Conservation (phyloP, 2,329 filamentous ascomycete species). For the Fusarium dimerum region DNA sequence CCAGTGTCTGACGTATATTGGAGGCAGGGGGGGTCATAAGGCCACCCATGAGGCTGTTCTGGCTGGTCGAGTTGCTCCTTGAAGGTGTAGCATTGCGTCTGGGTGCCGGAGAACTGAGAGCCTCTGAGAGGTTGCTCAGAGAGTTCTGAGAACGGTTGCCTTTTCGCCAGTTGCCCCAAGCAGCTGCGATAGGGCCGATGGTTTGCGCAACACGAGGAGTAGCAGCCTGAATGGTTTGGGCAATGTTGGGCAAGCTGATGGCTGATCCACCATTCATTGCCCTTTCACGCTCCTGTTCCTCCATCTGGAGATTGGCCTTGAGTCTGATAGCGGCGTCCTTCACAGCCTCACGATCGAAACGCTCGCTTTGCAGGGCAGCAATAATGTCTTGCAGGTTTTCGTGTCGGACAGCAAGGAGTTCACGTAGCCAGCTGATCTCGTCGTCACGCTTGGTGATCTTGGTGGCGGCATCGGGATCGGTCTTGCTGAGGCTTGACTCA, state of each 20-base stretch:
- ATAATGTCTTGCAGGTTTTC: constrained; percentile 94
- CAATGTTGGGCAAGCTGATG: constrained; percentile 72
- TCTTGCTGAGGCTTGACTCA: constrained; percentile 66
- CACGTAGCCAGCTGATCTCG: constrained; percentile 92
- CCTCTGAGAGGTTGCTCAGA: constrained; percentile 50
- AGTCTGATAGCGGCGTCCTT: constrained; percentile 91
- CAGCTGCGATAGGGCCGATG: constrained; percentile 77
- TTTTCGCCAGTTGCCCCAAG: constrained; percentile 94
- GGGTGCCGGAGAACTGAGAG: constrained; percentile 44
- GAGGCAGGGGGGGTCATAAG: constrained; percentile 89
- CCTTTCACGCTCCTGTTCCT: constrained; percentile 91
- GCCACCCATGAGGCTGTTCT: constrained; percentile 68
- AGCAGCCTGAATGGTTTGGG: constrained; percentile 74
- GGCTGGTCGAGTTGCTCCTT: constrained; percentile 53
- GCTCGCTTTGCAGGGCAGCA: constrained; percentile 70
- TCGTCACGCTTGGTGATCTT: constrained; percentile 92
- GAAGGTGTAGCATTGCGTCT: constrained; percentile 58
- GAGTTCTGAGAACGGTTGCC: constrained; percentile 57
- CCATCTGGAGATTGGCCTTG: constrained; percentile 95
- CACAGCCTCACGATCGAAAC: constrained; percentile 76
- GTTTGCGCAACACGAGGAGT: constrained; percentile 83
- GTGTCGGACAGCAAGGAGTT: constrained; percentile 86
- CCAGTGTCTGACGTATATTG: constrained; percentile 62
- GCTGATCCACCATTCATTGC: constrained; percentile 70
- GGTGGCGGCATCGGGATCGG: constrained; percentile 74